phyloP scores from a whole-genome alignment of 345 rosid species.

The Murraya paniculata region DNA sequence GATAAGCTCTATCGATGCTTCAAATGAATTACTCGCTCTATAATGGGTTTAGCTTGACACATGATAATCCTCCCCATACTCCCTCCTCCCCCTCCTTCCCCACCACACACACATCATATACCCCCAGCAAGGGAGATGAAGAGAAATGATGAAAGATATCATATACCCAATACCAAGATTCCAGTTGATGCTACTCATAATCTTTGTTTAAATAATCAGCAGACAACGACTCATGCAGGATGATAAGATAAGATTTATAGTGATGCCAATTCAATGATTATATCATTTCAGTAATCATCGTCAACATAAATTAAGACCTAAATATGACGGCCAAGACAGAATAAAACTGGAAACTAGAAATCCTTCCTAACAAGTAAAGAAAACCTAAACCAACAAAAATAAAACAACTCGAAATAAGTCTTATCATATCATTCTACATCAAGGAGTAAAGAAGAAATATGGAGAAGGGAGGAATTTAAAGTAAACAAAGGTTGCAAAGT shows the following conservation, averaged over 20 bases:
- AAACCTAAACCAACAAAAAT: not conserved
- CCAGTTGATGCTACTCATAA: not conserved
- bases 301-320: not conserved
- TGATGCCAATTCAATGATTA: not conserved
- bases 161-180: not conserved
- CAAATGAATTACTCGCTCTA: not conserved
- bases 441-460: not conserved
- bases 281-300: not conserved
- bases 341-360: not conserved
- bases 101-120: not conserved
- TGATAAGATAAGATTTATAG: not conserved
- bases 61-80: not conserved
- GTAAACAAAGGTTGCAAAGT: not conserved
- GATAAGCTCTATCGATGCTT: not conserved
- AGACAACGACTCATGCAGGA: not conserved
- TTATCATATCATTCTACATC: not conserved
- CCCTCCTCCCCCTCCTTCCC: not conserved
- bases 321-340: not conserved
- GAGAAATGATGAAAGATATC: not conserved
- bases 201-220: slow-evolving; percentile 3
- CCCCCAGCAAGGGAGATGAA: not conserved
- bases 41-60: not conserved
- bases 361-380: not conserved
- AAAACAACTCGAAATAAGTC: not conserved
- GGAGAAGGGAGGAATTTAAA: not conserved